phyloP scores from a whole-genome alignment of 805 yeast species.

The Lipomyces orientalis region DNA sequence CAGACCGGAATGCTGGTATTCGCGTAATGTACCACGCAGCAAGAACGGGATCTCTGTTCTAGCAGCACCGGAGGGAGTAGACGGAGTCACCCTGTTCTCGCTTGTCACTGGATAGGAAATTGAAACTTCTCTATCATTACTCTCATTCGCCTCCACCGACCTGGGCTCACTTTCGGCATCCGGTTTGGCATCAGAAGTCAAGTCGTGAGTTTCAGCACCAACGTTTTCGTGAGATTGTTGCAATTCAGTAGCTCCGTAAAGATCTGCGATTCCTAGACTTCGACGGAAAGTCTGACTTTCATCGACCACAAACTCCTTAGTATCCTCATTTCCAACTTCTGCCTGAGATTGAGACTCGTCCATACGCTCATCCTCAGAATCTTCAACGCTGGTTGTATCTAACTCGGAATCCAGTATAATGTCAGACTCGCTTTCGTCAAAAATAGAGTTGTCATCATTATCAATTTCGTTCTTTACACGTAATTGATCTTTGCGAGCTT shows the following conservation, averaged over 20 bases:
- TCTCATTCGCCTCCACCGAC: background rate
- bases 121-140: conserved; percentile 15
- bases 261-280: conserved; percentile 13
- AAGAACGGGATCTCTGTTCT: conserved; percentile 68
- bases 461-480: conserved; percentile 11
- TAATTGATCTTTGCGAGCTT: conserved; percentile 67
- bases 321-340: conserved; percentile 36
- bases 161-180: background rate
- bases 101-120: conserved; percentile 18
- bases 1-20: conserved; percentile 92
- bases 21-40: conserved; percentile 81
- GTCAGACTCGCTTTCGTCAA: conserved; percentile 29
- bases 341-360: conserved; percentile 43
- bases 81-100: conserved; percentile 21
- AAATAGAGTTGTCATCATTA: conserved; percentile 40
- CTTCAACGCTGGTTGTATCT: conserved; percentile 37
- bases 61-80: conserved; percentile 30
- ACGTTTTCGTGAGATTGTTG: conserved; percentile 2
- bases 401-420: conserved; percentile 28
- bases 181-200: background rate
- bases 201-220: background rate
- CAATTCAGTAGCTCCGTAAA: conserved; percentile 13
- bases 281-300: background rate
- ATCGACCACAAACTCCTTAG: conserved; percentile 31
- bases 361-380: conserved; percentile 33